Conservation (phyloP, 1,284 basidiomycete genomes). For the Sanghuangporus baumii region DNA sequence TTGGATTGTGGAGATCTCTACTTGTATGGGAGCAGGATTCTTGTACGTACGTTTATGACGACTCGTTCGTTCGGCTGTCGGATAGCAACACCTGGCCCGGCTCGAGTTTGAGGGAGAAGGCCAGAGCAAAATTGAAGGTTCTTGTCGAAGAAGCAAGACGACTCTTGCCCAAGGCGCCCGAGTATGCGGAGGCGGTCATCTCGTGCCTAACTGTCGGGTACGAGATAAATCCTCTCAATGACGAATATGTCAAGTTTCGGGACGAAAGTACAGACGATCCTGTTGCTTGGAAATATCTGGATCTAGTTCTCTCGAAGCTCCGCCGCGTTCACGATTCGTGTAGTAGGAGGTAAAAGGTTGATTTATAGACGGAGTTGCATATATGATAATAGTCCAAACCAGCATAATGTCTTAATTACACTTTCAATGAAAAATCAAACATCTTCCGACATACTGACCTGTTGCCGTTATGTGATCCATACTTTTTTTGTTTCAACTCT, state of each 20-base stretch:
- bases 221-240: not conserved
- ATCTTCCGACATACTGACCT: too few relatives aligned
- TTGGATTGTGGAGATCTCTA: conserved; percentile 14
- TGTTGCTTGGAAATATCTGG: not conserved
- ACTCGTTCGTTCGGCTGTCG: not conserved
- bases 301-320: not conserved
- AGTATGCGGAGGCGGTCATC: conserved; percentile 1
- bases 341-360: not conserved
- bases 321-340: not conserved
- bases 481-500: too few relatives aligned
- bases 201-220: not conserved
- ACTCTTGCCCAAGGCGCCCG: not conserved
- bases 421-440: too few relatives aligned
- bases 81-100: not conserved
- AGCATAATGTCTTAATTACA: too few relatives aligned
- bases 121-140: not conserved
- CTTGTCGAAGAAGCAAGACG: not conserved
- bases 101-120: not conserved
- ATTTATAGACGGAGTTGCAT: not conserved
- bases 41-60: not conserved
- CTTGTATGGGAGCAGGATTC: not conserved
- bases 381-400: too few relatives aligned
- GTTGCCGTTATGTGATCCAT: too few relatives aligned
- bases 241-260: not conserved
- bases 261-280: not conserved